Evolutionary conservation across 495 filamentous ascomycete genomes (phyloP).

Genomic region (Podospora pseudopauciseta): DNA sequence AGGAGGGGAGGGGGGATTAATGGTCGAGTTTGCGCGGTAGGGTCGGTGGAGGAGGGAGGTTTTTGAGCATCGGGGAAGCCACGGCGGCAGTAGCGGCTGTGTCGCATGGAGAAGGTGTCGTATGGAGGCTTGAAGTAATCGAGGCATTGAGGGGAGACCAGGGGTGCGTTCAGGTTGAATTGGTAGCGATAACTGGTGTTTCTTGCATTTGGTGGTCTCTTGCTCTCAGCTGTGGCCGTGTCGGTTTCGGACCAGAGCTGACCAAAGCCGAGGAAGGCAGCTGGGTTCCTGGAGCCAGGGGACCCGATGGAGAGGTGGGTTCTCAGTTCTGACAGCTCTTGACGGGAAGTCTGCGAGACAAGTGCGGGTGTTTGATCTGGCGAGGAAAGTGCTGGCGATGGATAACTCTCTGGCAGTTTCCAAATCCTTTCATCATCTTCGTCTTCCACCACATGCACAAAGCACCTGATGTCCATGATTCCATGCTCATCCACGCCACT

Average conservation of each 20-base stretch:
- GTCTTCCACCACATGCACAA: constrained; percentile 6
- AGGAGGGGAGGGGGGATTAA: background rate
- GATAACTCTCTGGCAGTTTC: background rate
- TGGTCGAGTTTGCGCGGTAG: background rate
- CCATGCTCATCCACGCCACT: background rate
- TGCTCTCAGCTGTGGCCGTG: no score
- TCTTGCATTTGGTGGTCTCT: background rate
- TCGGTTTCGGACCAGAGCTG: background rate
- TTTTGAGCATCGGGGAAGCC: constrained; percentile 1
- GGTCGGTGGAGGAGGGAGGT: no score
- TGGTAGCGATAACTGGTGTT: background rate
- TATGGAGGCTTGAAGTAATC: background rate
- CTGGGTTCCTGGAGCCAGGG: background rate
- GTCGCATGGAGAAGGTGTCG: constrained; percentile 4
- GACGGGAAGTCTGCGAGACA: background rate
- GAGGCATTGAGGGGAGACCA: background rate
- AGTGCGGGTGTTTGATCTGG: background rate
- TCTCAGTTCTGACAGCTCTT: background rate
- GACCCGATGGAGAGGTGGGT: background rate
- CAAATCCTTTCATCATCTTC: background rate
- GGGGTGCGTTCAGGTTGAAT: background rate
- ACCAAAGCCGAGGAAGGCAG: background rate
- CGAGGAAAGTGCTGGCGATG: background rate
- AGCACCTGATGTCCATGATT: constrained; percentile 14
- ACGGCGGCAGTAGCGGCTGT: constrained; percentile 13